Base-by-base conservation (phyloP, 1,284 basidiomycete species). In the Heterobasidion irregulare region DNA sequence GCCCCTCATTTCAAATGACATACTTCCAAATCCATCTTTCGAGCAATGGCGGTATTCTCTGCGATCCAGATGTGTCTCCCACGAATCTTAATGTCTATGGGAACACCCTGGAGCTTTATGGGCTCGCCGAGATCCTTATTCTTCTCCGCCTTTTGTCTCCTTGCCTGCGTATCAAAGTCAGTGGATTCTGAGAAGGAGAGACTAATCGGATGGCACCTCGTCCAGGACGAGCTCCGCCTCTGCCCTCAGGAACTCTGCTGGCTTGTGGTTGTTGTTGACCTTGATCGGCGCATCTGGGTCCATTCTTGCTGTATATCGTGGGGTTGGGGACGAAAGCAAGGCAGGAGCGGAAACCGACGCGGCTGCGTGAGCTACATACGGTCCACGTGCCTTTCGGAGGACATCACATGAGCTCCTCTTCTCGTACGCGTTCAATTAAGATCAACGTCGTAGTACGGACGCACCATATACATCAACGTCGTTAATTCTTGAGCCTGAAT, bases 51-150 rank as follows among this genome's bases (percentile, higher is more conserved):
- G 0, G 89, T 89, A 64, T 87, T 94, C 67, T 94, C 93, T 18
- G 89, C 93, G 49, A 92, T 83, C 88, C 89, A 97, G 0, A 82
- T 90, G 26, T 81, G 71, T 34, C 80, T 76, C 4, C 76, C 84
- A 36, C 76, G 72, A 43, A 97, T 69, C 33, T 82, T 70, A 5
- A 96, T 72, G 43, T 79, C 82, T 38, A 97, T 71, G 1, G 92
- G 83, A 63, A 89, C 92, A 48, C 86, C 88, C 10, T 75, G 67
- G 19, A 95, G 76, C 55, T 84, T 74, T 57, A 96, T 85, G 1
- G 94, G 92, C 34, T 79, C 74, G 1, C 94, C 94, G 13, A 90
- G 69, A 8, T 79, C 70, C 63, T 88, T 88, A 44, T 77, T 85
- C 53, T 78, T 78, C 61, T 83, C 76, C n/a, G 89, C 75, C 67